Evolutionary conservation across 441 rosid species (phyloP).

Genomic region (Populus trichocarpa): DNA sequence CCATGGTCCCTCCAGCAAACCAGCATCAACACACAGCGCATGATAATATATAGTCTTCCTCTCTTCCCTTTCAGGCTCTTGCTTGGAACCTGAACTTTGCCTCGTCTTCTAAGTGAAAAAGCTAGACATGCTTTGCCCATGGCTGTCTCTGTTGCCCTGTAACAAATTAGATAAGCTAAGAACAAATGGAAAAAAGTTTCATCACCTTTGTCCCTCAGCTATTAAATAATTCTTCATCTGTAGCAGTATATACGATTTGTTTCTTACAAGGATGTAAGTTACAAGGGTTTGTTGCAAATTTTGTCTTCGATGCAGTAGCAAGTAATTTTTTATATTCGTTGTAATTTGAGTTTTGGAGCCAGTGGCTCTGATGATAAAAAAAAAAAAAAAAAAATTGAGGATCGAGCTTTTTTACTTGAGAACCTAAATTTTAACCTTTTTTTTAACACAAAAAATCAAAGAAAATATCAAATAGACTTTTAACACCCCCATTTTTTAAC

Average conservation of each 20-base stretch:
- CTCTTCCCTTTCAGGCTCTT: slow-evolving; percentile 29
- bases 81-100: slow-evolving; percentile 15
- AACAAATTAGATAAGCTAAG: background rate
- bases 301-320: slow-evolving; percentile 1
- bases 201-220: background rate
- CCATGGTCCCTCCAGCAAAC: slow-evolving; percentile 36
- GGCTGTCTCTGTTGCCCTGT: background rate
- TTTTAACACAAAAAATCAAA: too few species aligned
- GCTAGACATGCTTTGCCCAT: slow-evolving; percentile 19
- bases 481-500: too few species aligned
- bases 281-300: slow-evolving; percentile 15
- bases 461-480: too few species aligned
- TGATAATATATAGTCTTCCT: slow-evolving; percentile 36
- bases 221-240: background rate
- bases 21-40: slow-evolving; percentile 37
- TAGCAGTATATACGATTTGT: background rate
- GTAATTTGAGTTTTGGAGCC: background rate
- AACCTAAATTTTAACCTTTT: too few species aligned
- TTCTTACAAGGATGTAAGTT: slow-evolving; percentile 3
- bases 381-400: too few species aligned
- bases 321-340: background rate
- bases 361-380: background rate
- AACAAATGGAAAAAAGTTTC: background rate
- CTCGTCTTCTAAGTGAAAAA: slow-evolving; percentile 5
- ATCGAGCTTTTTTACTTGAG: too few species aligned